Base-by-base conservation (phyloP, 73 alveolate genomes). In the Uronychia setigera region DNA sequence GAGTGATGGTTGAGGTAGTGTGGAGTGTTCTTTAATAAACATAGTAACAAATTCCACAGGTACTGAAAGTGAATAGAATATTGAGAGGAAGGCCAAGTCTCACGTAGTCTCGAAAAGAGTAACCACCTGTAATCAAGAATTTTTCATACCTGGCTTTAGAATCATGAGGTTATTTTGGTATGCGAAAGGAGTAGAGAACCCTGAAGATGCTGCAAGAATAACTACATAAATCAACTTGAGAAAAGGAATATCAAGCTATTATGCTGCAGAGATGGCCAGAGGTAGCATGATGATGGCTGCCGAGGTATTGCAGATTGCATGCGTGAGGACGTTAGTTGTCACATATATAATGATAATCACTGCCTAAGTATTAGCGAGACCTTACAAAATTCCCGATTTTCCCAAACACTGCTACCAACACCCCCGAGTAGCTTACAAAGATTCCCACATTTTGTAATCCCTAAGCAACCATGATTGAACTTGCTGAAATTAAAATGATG, bases 261-360 rank as follows among this genome's bases (percentile, higher is more conserved):
- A 14, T 13, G 79, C 79, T 13, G 79, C 79, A 5, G 5, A 9
- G 14, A 67, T 5, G 32, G 79, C 79, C 79, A 67, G 32, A 1
- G 79, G 79, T 26, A 67, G 29, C 79, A 67, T 67, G 5, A 67
- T 67, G 26, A 67, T 67, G 1, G 79, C 79, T 26, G 79, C 79
- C 5, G 79, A 26, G 29, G 79, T 67, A 26, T 67, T 67, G 32
- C 79, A 67, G 29, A 67, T 67, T 5, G 26, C 32, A 13, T 26
- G 32, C 14, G 79, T 67, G 14, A 67, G 79, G 14, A 67, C 34
- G 32, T 13, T 67, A 5, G 79, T 67, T 5, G 32, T 26, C 14
- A 25, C 30, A 30, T 28, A 67, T 13, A 67, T 67, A 5, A 67
- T 28, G 32, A 67, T 5, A 1, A 67, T 26, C 5, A 67, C 26